Evolutionary conservation across 2,329 filamentous ascomycete species (phyloP), one percentile per base, ranked within the genome.

Genomic region (Fusarium sp.): DNA sequence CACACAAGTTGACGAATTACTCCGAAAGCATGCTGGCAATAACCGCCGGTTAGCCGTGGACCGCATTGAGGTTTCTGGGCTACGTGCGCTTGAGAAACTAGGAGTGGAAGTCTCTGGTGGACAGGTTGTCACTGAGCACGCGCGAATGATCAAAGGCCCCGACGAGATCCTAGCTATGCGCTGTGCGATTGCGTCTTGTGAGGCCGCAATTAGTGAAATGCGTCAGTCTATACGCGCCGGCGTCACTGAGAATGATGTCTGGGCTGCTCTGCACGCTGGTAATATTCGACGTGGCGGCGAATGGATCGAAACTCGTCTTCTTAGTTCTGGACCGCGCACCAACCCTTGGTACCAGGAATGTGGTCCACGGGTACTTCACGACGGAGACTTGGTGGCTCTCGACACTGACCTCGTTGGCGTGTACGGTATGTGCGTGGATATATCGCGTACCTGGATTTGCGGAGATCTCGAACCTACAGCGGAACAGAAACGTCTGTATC

Each of bases 261-360:
- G 53, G 53, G 42, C 53, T 27, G 30, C 18, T 22, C 22, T 56
- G 0, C 53, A 56, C 5, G 29, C 27, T 34, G 42, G 42, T 0
- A 47, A 47, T 56, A 47, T 56, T 6, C 29, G 42, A 20, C 53
- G 42, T 16, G 42, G 42, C 1, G 53, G 53, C 0, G 53, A 56
- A 34, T 56, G 42, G 42, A 47, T 47, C 9, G 53, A 56, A 47
- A 56, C 53, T 2, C 53, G 53, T 14, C 29, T 56, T 18, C 42
- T 47, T 7, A 47, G 42, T 56, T 47, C 53, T 5, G 53, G 53
- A 2, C 42, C 53, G 0, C 53, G 53, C 3, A 56, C 53, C 42
- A 56, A 56, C 30, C 53, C 53, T 38, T 56, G 53, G 53, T 34
- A 32, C 4, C 53, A 56, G 5, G 53, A 56, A 34, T 46, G 38